Evolutionary conservation across 306 rosid genomes (phyloP).

Genomic region (Quercus wislizeni): DNA sequence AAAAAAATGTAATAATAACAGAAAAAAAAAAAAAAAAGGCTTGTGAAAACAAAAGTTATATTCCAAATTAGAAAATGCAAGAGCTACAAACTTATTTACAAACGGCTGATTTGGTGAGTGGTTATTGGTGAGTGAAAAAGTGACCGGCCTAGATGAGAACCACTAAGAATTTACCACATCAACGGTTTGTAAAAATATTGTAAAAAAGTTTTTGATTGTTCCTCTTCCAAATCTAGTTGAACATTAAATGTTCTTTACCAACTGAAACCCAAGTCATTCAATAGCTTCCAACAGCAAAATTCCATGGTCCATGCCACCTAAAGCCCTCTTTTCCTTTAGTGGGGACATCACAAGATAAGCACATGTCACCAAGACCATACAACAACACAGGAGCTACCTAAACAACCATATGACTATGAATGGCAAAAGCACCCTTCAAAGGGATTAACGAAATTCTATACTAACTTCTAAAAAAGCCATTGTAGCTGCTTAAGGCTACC

Average conservation of each 20-base stretch:
- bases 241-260: not conserved
- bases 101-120: no score
- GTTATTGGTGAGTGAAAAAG: no score
- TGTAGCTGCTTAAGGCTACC: not conserved
- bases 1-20: not conserved
- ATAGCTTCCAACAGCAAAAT: not conserved
- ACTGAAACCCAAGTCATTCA: not conserved
- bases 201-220: no score
- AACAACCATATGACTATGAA: not conserved
- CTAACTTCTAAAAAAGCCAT: not conserved
- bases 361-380: not conserved
- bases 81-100: no score
- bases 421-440: not conserved
- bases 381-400: not conserved
- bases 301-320: not conserved
- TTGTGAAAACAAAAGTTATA: not conserved
- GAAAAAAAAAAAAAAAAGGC: not conserved
- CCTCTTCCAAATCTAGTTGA: not conserved
- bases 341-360: no score
- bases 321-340: not conserved
- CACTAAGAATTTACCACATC: no score
- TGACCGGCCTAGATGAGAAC: no score
- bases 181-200: no score
- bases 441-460: not conserved
- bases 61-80: not conserved